Base-by-base conservation (phyloP, 768 basidiomycete genomes). In the Pleurotus cornucopiae region DNA sequence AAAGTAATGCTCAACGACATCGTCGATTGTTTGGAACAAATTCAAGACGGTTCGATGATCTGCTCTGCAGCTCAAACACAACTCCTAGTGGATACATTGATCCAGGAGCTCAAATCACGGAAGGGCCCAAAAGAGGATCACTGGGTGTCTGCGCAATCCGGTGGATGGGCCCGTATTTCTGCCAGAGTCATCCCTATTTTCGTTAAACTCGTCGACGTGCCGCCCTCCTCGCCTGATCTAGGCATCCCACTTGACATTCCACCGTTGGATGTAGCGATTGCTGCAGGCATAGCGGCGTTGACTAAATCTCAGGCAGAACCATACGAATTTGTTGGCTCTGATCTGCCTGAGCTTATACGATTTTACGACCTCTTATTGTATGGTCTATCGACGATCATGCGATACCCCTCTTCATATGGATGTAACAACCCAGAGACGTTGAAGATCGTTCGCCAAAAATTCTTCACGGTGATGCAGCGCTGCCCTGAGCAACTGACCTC, bases 1-100 rank as follows among this genome's bases (percentile, higher is more conserved):
- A 51, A 45, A 34, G 21, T 21, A 9, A 52, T 49, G 56, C 25
- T 57, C 12, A 40, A 57, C 34, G 56, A 57, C 7, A 49, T 57
- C 30, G 40, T 57, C 13, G 49, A 41, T 4, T 43, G 40, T 21
- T 40, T 57, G 13, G 56, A 44, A n/a, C 14, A 52, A 7, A 20
- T 30, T 13, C 25, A 44, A 30, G 48, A 30, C 5, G 49, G 41
- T 12, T 30, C 26, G 26, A 39, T 20, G 13, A n/a, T 20, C 13
- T 43, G 20, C 45, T 14, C 48, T 18, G 5, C 56, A 23, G 51
- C 37, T 23, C 56, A 57, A 16, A 21, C 41, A 13, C 38, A 30
- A 5, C 38, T 57, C 9, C n/a, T 57, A 39, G 39, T 57, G 11
- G 48, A 49, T 34, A 57, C 56, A 16, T 25, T 57, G 7, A 45